Evolutionary conservation across 2,329 filamentous ascomycete species (phyloP).

Genomic region (Apiospora koreana): DNA sequence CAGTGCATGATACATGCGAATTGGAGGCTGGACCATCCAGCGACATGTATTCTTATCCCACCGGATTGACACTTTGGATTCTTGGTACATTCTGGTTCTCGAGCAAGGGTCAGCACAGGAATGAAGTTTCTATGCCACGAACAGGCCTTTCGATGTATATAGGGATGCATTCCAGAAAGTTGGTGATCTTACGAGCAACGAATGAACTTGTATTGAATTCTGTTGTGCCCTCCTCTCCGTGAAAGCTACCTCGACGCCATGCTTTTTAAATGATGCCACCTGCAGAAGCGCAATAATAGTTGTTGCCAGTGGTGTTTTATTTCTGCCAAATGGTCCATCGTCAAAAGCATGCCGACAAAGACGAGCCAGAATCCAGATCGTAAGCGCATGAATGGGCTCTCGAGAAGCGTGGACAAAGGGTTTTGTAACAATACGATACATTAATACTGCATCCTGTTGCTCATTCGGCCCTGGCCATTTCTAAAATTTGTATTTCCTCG

Average conservation of each 20-base stretch:
- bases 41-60: background rate
- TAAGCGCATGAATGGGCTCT: background rate
- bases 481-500: background rate
- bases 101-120: background rate
- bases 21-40: background rate
- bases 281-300: background rate
- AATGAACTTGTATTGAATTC: background rate
- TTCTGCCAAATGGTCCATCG: background rate
- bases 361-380: background rate
- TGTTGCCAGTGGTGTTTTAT: background rate
- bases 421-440: background rate
- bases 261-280: background rate
- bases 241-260: background rate
- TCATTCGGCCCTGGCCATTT: background rate
- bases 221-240: no score
- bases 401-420: background rate
- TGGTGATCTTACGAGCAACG: background rate
- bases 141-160: background rate
- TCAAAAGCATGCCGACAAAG: background rate
- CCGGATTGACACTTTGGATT: background rate
- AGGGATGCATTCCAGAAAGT: background rate
- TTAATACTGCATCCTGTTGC: background rate
- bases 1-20: background rate
- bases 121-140: background rate
- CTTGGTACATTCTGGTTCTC: conserved; percentile 6